These are phyloP conservation scores for Umbilicaria muhlenbergii DNA, from an alignment of 495 filamentous ascomycete species.

Conservation along the genomic window DNA sequence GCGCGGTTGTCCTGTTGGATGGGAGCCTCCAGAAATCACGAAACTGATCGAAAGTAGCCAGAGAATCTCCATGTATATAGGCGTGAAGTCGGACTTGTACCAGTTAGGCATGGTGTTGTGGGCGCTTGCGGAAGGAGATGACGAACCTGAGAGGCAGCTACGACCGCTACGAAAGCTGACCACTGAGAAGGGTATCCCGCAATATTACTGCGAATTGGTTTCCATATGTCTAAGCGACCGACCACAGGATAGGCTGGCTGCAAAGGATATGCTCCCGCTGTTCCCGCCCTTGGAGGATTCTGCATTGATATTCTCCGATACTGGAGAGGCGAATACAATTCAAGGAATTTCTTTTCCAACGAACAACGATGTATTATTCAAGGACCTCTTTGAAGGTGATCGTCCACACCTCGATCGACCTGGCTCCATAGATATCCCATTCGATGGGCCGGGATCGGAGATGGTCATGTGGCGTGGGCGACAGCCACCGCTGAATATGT, in stretches of 20 bases:
- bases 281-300: conserved; percentile 23
- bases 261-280: conserved; percentile 37
- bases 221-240: conserved; percentile 38
- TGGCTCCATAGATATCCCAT: conserved; percentile 3
- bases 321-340: not conserved
- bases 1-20: conserved; percentile 87
- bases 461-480: not conserved
- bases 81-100: conserved; percentile 90
- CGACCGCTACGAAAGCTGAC: conserved; percentile 46
- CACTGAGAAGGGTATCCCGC: conserved; percentile 30
- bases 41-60: conserved; percentile 81
- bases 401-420: not conserved
- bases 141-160: conserved; percentile 71
- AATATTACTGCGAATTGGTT: conserved; percentile 44
- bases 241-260: conserved; percentile 38
- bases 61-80: conserved; percentile 94
- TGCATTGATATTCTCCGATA: not conserved
- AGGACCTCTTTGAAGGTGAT: not conserved
- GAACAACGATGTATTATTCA: not conserved
- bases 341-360: not conserved
- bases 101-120: conserved; percentile 96
- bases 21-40: conserved; percentile 91
- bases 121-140: conserved; percentile 72
- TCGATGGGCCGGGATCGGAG: conserved; percentile 7
- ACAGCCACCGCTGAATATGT: not conserved